Evolutionary conservation across 2,329 filamentous ascomycete species (phyloP).

Genomic region (Epichloe coenophiala): DNA sequence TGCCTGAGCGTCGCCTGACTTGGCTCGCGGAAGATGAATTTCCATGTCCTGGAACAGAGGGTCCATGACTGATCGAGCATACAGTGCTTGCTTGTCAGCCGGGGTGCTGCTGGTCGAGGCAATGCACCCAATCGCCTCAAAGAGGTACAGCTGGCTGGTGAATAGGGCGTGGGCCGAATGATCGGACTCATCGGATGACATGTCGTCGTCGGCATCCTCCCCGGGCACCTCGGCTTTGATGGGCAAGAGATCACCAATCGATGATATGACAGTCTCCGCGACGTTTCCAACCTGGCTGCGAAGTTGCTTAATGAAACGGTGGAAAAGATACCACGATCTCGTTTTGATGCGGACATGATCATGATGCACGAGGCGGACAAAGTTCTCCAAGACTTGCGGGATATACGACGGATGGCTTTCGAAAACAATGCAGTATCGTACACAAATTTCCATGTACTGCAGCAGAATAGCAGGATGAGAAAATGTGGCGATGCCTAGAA

Average conservation of each 20-base stretch:
- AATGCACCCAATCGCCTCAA: conserved; percentile 87
- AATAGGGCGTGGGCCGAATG: conserved; percentile 85
- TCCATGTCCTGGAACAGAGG: conserved; percentile 88
- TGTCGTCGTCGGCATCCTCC: conserved; percentile 70
- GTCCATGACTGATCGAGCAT: conserved; percentile 75
- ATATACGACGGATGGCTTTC: conserved; percentile 73
- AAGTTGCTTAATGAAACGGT: conserved; percentile 80
- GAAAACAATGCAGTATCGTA: conserved; percentile 86
- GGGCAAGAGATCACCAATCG: conserved; percentile 72
- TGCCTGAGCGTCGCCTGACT: conserved; percentile 68
- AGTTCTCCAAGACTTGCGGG: conserved; percentile 76
- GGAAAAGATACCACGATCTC: conserved; percentile 94
- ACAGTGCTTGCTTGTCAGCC: conserved; percentile 72
- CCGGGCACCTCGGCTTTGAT: conserved; percentile 82
- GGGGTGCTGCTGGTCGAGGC: conserved; percentile 69
- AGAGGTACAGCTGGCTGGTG: conserved; percentile 81
- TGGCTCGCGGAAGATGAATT: conserved; percentile 60
- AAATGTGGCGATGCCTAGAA: conserved; percentile 64
- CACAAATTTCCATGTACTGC: conserved; percentile 97
- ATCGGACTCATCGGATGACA: conserved; percentile 87
- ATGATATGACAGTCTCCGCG: conserved; percentile 81
- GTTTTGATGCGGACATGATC: conserved; percentile 75
- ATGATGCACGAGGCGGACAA: conserved; percentile 82
- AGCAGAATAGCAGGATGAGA: conserved; percentile 84
- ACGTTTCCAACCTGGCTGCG: conserved; percentile 75